Base-by-base conservation (phyloP, 140 eudicot species). In the Senecio squalidus region DNA sequence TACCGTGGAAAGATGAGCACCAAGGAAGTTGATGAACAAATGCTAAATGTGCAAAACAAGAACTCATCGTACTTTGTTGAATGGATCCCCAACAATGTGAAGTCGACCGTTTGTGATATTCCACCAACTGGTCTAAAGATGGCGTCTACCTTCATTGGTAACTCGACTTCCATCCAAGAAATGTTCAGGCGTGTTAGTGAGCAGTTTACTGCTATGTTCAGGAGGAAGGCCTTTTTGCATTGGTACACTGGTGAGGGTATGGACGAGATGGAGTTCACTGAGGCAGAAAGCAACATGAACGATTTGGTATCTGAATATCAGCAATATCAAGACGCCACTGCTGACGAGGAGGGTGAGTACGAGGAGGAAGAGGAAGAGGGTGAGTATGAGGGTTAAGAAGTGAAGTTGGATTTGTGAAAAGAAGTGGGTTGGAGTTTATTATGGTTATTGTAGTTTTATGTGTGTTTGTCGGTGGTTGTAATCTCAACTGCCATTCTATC, bases 191-290 rank as follows among this genome's bases (percentile, higher is more conserved):
- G 85, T 18, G 81, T 79, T 17, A 79, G 85, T 30, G 85, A 79
- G 66, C 85, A 79, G 50, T 80, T 80, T 36, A 80, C 86, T 2
- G 82, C 86, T 21, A 80, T 80, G 86, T 80, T 80, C 25, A 66
- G 86, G 71, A 75, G 86, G 67, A 80, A 80, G 70, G 86, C 82
- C 75, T 80, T 80, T 79, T 75, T 80, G 86, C 86, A 44, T 44
- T 44, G 51, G 51, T 44, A 44, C 51, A 44, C 51, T 6, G 55
- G 44, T 60, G 67, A 60, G 11, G 67, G 67, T 1, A 60, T 60
- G 55, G 67, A 60, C 0, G 67, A 60, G 44, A 60, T 60, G 67
- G 67, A 60, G 67, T 60, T 60, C 55, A 60, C 67, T 0, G 67
- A 60, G 41, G 44, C 67, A 5, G 55, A 60, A 28, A 60, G 55